These are phyloP conservation scores for Fusarium clavum DNA, from an alignment of 2,329 filamentous ascomycete genomes.

Conservation along the genomic window DNA sequence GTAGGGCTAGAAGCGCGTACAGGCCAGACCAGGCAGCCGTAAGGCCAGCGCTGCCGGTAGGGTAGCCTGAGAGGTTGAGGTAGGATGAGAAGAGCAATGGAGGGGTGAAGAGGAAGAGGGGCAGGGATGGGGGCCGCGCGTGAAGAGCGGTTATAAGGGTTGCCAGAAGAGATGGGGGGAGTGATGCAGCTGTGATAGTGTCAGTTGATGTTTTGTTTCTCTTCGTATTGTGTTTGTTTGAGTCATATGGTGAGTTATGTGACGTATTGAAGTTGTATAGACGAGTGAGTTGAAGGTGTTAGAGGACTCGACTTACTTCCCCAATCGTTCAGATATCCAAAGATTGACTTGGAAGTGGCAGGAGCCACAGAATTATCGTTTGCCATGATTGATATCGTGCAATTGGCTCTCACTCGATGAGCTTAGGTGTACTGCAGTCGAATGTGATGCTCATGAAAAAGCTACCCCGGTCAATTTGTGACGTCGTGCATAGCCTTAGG, in stretches of 20 bases:
- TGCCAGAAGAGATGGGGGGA: slow-evolving; percentile 66
- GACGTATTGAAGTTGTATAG: slow-evolving; percentile 9
- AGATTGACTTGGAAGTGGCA: slow-evolving; percentile 47
- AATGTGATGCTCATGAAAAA: slow-evolving; percentile 35
- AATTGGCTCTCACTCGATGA: slow-evolving; percentile 25
- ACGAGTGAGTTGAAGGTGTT: too few species aligned
- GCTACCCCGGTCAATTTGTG: slow-evolving; percentile 31
- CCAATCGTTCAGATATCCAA: slow-evolving; percentile 58
- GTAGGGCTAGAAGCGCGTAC: slow-evolving; percentile 66
- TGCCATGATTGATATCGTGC: slow-evolving; percentile 46
- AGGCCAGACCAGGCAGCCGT: slow-evolving; percentile 68
- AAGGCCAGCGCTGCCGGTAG: slow-evolving; percentile 67
- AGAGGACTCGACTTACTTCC: slow-evolving; percentile 58
- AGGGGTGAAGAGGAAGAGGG: slow-evolving; percentile 64
- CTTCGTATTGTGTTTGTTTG: not conserved
- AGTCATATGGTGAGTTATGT: slow-evolving; percentile 3
- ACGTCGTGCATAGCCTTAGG: slow-evolving; percentile 26
- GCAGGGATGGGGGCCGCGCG: slow-evolving; percentile 63
- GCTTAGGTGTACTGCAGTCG: slow-evolving; percentile 11
- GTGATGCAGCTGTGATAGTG: slow-evolving; percentile 58
- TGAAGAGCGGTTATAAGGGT: slow-evolving; percentile 68
- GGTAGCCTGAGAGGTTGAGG: slow-evolving; percentile 69
- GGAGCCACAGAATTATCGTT: slow-evolving; percentile 27
- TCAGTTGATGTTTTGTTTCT: slow-evolving; percentile 10
- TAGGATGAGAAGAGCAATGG: slow-evolving; percentile 68